Evolutionary conservation across 257 asterid genomes (phyloP), one percentile per base, ranked within the genome.

Genomic region (Penstemon eatonii): DNA sequence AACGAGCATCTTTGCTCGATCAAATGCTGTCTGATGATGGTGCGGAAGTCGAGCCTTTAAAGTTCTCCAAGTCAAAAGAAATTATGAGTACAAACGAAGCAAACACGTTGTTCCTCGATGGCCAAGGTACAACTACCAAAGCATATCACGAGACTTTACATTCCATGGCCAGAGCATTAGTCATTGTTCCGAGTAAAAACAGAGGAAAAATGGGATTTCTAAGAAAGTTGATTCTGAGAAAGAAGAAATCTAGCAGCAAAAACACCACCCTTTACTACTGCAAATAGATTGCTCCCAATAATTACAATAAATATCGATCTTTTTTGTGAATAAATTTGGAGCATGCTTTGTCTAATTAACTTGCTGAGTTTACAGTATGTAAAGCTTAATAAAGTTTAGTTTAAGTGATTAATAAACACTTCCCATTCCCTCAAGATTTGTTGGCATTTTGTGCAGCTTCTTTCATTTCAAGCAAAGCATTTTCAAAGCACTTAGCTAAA

Each of bases 1-100:
- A 75, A 36, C 87, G 86, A 4, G 70, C 88, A n/a, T 86, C 97
- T 47, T 70, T 93, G 66, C 97, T 81, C 6, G 96, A 93, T 72
- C 92, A 73, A 58, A 85, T 92, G 91, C 57, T 88, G 38, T 55
- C 60, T 0, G 96, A 90, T 66, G 96, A 89, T 41, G 68, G 42
- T 2, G 66, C 60, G n/a, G 74, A 69, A 65, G 52, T n/a, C 66
- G 69, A 68, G 25, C 36, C 61, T 25, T 44, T 66, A 4, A 66
- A 72, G 65, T 73, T 87, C 65, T 80, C 90, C 45, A 56, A 65
- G 68, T 59, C 64, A 39, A 78, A 74, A 63, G 84, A 79, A 73
- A 68, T 62, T 9, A 60, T 45, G 54, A 75, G 75, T 71, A 74
- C 56, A 37, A 53, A 57, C 0, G 74, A 71, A 42, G 37, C 71